Base-by-base conservation (phyloP, 176 grass and related monocot genomes). In the Carex kokanica region DNA sequence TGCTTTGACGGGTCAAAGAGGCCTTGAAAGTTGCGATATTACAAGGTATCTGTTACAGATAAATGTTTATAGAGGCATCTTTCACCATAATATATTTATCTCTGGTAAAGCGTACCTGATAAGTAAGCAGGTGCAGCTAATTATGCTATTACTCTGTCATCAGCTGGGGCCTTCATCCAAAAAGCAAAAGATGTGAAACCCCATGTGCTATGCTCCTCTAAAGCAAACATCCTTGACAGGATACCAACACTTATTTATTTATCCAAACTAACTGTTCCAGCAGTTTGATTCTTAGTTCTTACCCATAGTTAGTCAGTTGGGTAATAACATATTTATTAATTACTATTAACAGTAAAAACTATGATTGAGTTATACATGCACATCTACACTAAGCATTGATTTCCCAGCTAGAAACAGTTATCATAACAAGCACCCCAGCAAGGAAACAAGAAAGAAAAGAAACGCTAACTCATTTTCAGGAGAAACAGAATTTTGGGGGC, bases 151-250 rank as follows among this genome's bases (percentile, higher is more conserved):
- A 47, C 78, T 62, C 56, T 62, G 78, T 23, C 56, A 38, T 81
- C 78, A 61, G 11, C 38, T 47, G 47, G 54, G 78, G 34, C 38
- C 78, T 60, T 81, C 57, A 63, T 61, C 57, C 32, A 47, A 81
- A 81, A 61, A 8, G 31, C 18, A 64, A 81, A 81, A 63, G 57
- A 81, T 61, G 38, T 4, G 59, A 45, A 24, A 18, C 74, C 59
- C 78, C 78, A 61, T 63, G 59, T 81, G 78, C 54, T 13, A 45
- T 81, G 78, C 78, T 81, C 78, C 78, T 81, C 8, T 27, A 63
- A 64, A 81, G 57, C 56, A 32, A 81, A 47, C 78, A 81, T n/a
- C 57, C 31, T 41, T 45, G 4, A 41, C 9, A 63, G 20, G n/a
- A 40, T 24, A 45, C 34, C 51, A 32, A 29, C 49, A 78, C 21